Base-by-base conservation (phyloP, 176 grass and related monocot species). In the Avena sativa region DNA sequence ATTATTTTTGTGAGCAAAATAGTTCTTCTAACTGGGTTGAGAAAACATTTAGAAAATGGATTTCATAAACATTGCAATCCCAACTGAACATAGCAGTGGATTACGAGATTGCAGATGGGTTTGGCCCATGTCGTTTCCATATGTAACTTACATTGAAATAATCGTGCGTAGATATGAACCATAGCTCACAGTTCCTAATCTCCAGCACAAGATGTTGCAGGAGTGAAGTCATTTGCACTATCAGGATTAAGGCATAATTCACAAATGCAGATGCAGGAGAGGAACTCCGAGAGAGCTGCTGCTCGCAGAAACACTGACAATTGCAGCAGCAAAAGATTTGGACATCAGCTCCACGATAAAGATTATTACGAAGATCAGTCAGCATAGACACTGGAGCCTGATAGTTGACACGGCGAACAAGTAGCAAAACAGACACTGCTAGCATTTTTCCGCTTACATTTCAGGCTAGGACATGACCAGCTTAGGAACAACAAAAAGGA, bases 401-500 rank as follows among this genome's bases (percentile, higher is more conserved):
- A 62, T 68, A 79, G 48, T 82, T 81, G 50, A 60, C 52, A 61
- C 2, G 43, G 40, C 7, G 13, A 83, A 57, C 21, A 66, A 83
- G 69, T 58, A 32, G 15, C 23, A 53, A 53, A 61, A 25, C 5
- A 89, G 21, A 2, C 46, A 40, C 57, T 12, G 44, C 23, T 6
- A 49, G 9, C 38, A 74, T 79, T 79, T 79, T 73, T 84, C 80
- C 0, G 64, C 34, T 73, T 4, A 67, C 20, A 53, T 60, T 60
- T 80, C 53, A 68, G 43, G 69, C 2, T 52, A 79, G 25, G 64
- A 61, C 50, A 72, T 80, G 21, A 58, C 77, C 15, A 76, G 25
- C 70, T 75, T 69, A 76, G 59, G 78, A 48, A 81, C 34, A 81
- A 59, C 69, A 11, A 82, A 70, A 23, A 3, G 61, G 59, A 36